A percentile compares a stretch with the other conserved stretches of the same genome.
Conservation (phyloP, 2,329 filamentous ascomycete species). For the Penicillium sclerotiorum region DNA sequence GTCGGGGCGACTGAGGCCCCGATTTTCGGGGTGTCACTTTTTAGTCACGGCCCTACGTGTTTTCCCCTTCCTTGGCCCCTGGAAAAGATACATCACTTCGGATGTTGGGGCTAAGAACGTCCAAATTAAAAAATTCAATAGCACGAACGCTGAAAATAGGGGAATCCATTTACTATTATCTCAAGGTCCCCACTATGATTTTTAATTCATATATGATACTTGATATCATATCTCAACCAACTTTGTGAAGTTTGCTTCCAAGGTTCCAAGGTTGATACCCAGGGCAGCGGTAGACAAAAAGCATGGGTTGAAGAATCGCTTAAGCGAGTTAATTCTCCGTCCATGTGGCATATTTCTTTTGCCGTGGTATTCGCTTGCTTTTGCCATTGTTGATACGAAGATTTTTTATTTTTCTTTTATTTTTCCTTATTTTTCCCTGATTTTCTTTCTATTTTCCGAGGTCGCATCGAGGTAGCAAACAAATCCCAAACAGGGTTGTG, state of each 20-base stretch:
- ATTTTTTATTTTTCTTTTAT: not conserved
- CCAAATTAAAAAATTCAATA: not conserved
- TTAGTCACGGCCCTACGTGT: not conserved
- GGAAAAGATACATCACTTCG: not conserved
- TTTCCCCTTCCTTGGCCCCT: not conserved
- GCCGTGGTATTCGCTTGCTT: not conserved
- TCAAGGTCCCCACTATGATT: not conserved
- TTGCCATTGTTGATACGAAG: not conserved
- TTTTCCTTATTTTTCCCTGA: not conserved
- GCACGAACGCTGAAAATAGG: not conserved
- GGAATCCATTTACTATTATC: not conserved
- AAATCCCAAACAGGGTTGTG: not conserved
- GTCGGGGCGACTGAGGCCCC: not conserved
- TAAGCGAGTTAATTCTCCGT: slow-evolving; percentile 7
- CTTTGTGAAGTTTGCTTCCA: too few relatives aligned
- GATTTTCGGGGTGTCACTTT: not conserved
- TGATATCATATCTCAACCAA: too few relatives aligned
- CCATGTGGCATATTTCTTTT: slow-evolving; percentile 19
- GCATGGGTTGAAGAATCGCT: not conserved
- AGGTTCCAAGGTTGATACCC: too few relatives aligned
- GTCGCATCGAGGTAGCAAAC: not conserved
- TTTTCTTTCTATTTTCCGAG: not conserved
- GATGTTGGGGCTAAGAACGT: too few relatives aligned
- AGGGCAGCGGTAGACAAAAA: not conserved
- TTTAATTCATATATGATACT: too few relatives aligned